Evolutionary conservation across 2,329 filamentous ascomycete species (phyloP).

Genomic region (Cercospora sojina): DNA sequence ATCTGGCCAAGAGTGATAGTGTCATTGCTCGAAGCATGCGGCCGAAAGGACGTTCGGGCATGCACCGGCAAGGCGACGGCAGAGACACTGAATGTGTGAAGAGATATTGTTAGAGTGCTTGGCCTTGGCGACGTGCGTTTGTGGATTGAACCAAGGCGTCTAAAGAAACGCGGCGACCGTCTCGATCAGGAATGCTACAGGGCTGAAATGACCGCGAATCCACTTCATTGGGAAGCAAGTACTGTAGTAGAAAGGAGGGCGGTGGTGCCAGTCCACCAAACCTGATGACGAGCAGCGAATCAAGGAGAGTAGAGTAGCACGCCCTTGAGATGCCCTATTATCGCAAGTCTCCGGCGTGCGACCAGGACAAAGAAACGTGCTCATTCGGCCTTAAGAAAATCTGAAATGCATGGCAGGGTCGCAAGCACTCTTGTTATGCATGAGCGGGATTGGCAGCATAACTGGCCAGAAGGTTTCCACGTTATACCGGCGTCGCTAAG

Average conservation of each 20-base stretch:
- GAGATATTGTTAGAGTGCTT: not conserved
- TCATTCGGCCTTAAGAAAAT: not conserved
- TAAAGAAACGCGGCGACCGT: not conserved
- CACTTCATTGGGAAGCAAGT: not conserved
- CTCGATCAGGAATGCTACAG: not conserved
- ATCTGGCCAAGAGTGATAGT: not conserved
- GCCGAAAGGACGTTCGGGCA: not conserved
- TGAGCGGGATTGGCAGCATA: not conserved
- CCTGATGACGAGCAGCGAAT: not conserved
- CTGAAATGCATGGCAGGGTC: not conserved
- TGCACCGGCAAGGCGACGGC: not conserved
- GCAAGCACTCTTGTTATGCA: not conserved
- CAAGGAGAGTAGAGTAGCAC: not conserved
- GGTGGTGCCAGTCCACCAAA: not conserved
- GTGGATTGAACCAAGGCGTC: not conserved
- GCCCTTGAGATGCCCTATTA: not conserved
- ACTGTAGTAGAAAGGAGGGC: not conserved
- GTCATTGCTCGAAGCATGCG: not conserved
- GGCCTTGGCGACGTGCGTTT: not conserved
- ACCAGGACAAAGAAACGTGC: not conserved
- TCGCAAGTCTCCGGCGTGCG: not conserved
- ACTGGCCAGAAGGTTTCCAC: not conserved
- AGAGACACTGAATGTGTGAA: not conserved
- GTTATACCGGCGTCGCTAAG: not conserved
- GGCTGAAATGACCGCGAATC: not conserved